Conservation (phyloP, 495 filamentous ascomycete species). For the Trichocladium antarcticum region DNA sequence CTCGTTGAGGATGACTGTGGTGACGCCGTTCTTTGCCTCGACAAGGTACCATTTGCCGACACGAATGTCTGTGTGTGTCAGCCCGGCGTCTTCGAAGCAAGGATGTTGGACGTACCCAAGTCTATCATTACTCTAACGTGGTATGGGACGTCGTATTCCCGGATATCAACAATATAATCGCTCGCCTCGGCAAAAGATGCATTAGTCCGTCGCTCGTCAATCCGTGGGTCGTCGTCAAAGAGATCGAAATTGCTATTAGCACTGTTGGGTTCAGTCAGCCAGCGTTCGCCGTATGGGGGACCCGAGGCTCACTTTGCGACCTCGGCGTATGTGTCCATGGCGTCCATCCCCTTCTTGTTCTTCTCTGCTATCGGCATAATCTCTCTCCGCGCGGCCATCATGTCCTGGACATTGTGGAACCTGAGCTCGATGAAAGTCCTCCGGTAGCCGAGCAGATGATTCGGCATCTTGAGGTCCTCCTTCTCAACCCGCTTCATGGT, state of each 20-base stretch:
- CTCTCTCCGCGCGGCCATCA: slow-evolving; percentile 69
- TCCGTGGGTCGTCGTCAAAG: slow-evolving; percentile 87
- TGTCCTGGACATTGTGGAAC: slow-evolving; percentile 77
- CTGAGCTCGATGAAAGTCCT: slow-evolving; percentile 72
- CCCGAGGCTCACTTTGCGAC: slow-evolving; percentile 60
- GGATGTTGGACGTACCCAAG: slow-evolving; percentile 46
- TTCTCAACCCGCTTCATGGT: slow-evolving; percentile 66
- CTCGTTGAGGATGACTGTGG: slow-evolving; percentile 71
- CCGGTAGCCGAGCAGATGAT: slow-evolving; percentile 86
- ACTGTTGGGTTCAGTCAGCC: slow-evolving; percentile 36
- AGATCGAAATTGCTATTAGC: slow-evolving; percentile 85
- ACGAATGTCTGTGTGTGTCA: slow-evolving; percentile 60
- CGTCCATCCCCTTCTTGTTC: slow-evolving; percentile 86
- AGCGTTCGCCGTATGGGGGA: neutral
- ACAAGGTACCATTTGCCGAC: slow-evolving; percentile 97
- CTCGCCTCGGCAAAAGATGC: slow-evolving; percentile 71
- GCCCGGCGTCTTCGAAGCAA: neutral
- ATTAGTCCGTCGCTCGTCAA: slow-evolving; percentile 75
- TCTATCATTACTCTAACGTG: slow-evolving; percentile 98
- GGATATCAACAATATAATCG: slow-evolving; percentile 97
- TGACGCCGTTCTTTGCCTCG: slow-evolving; percentile 81
- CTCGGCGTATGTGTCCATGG: slow-evolving; percentile 98
- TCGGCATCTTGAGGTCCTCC: slow-evolving; percentile 91
- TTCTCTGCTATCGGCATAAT: slow-evolving; percentile 90
- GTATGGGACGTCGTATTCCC: slow-evolving; percentile 98